Evolutionary conservation across 2,329 filamentous ascomycete genomes (phyloP).

Genomic region (Hymenoscyphus scutula): DNA sequence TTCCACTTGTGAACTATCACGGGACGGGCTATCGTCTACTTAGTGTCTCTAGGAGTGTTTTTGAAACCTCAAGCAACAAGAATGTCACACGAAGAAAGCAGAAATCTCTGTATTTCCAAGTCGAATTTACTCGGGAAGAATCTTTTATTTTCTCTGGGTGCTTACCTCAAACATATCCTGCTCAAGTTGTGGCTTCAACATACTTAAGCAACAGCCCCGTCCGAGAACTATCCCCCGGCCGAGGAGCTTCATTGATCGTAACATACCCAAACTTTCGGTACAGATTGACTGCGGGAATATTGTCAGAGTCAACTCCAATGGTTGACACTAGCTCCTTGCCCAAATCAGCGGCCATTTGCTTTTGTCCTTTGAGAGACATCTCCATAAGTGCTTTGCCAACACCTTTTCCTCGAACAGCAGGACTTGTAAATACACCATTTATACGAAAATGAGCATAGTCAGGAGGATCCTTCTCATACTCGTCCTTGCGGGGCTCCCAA

Average conservation of each 20-base stretch:
- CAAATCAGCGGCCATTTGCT: slow-evolving; percentile 25
- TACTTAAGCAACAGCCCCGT: slow-evolving; percentile 26
- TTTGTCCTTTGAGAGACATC: slow-evolving; percentile 32
- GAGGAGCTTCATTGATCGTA: slow-evolving; percentile 24
- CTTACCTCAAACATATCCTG: background rate
- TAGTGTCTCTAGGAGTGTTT: too few relatives aligned
- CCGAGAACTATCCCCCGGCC: slow-evolving; percentile 11
- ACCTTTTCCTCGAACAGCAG: slow-evolving; percentile 39
- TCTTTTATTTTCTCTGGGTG: background rate
- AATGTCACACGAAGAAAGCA: background rate
- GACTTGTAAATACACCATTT: slow-evolving; percentile 41
- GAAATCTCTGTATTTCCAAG: too few relatives aligned
- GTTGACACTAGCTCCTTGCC: slow-evolving; percentile 31
- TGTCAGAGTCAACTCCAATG: slow-evolving; percentile 38
- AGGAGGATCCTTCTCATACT: background rate
- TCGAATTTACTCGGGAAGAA: too few relatives aligned
- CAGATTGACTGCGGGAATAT: slow-evolving; percentile 36
- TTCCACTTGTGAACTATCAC: background rate
- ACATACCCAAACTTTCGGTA: slow-evolving; percentile 40
- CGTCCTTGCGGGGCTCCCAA: slow-evolving; percentile 18
- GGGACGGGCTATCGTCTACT: too few relatives aligned
- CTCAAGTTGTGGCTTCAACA: slow-evolving; percentile 1
- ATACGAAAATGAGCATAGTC: slow-evolving; percentile 35
- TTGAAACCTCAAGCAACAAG: too few relatives aligned
- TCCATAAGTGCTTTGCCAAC: slow-evolving; percentile 38